Base-by-base conservation (phyloP, 148 eudicot genomes). In the Hydrangea macrophylla region DNA sequence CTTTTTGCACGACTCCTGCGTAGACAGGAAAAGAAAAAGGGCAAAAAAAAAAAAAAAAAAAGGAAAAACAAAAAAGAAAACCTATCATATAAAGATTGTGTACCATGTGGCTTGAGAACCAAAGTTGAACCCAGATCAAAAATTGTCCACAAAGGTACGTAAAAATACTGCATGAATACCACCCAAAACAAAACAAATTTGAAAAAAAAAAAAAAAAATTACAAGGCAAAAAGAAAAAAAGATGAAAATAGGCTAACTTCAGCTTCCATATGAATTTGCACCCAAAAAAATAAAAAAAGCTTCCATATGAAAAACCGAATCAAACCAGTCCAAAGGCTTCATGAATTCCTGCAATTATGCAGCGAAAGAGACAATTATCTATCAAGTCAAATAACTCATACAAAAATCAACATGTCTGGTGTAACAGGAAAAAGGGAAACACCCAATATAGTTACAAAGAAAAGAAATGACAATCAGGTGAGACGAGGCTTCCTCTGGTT, bases 321-420 rank as follows among this genome's bases (percentile, higher is more conserved):
- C 30, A 76, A 54, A 65, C 57, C 20, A 26, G 57, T 60, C 22
- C 68, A 10, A 18, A 32, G 64, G 45, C 42, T 45, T 64, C 54
- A 27, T 42, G 64, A 71, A 71, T 44, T 66, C 80, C 80, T 71
- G 72, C 72, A 71, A 55, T 54, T 56, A 27, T 24, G 28, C 20
- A 37, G 8, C 51, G 37, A 55, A 36, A 71, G n/a, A n/a, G 55
- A 62, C 32, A 30, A 45, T n/a, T n/a, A n/a, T n/a, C n/a, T n/a
- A n/a, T n/a, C 33, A 40, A 22, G 30, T n/a, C 30, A 37, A 71
- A 25, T 20, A 3, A 18, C 1, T 45, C 26, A 58, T 8, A n/a
- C 22, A 25, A 57, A 36, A 11, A 40, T 25, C 13, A n/a, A 27
- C 10, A 20, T 22, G n/a, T 30, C 23, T 20, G 12, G 20, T 11